Evolutionary conservation across 306 rosid species (phyloP), one percentile per base, ranked within the genome.

Genomic region (Purshia tridentata): DNA sequence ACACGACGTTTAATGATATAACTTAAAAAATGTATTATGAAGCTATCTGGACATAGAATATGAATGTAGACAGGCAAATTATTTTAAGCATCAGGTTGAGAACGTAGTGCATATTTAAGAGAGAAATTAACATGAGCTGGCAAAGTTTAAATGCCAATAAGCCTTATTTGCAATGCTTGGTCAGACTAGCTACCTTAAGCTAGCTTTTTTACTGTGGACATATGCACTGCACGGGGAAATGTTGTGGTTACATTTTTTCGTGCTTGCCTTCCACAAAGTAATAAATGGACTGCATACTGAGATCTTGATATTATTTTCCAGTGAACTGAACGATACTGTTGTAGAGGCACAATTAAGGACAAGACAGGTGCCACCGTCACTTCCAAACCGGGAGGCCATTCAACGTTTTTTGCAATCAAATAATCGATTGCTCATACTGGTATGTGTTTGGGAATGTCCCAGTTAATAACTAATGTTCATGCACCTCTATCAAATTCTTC

Each of bases 261-360:
- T 60, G 47, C 47, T 15, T 61, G 55, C 22, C 9, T 65, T 61
- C 39, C 57, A 56, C 70, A 37, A 29, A 14, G 22, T 61, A 6
- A 54, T 39, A 4, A 35, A 67, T 48, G 22, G 46, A 62, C 16
- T 78, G 49, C 68, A 59, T 13, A 19, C 41, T 84, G 72, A 65
- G 61, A 61, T 46, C 76, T 82, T 72, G n/a, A 53, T 79, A 53
- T 48, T 45, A 29, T 16, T 81, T 56, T 82, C 68, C 88, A 94
- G 98, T 54, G 97, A 94, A 69, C 83, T 93, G 65, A 91, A 93
- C 8, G 98, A 93, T 72, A 93, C 98, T 53, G 97, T 89, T 57
- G 86, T 73, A 73, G 88, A 81, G 67, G 88, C 88, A 2, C 84
- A 84, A 78, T 46, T 84, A 53, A 66, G 88, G 77, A 84, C 77